Evolutionary conservation across 441 rosid genomes (phyloP), one percentile per base, ranked within the genome.

Genomic region (Eutrema salsugineum): DNA sequence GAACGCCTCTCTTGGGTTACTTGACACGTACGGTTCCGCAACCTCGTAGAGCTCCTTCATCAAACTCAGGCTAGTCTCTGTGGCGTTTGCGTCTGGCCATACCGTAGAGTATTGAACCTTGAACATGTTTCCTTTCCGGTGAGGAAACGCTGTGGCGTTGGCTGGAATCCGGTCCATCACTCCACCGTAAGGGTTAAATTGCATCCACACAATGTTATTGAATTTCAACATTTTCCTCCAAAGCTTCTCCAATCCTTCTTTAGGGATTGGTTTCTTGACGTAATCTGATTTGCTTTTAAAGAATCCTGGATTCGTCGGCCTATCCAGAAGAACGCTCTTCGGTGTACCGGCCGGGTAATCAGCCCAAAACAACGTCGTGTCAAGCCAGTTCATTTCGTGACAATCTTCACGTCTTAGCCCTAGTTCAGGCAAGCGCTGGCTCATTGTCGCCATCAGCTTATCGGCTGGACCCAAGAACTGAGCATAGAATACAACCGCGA

Each of bases 251-350:
- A 90, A 51, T 1, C 64, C 94, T 2, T 76, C 54, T 77, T 82
- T 81, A 0, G 91, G 84, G 3, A 90, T 83, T 0, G 83, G 82
- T 27, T 70, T 54, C 35, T 53, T 78, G 11, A 90, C 87, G 11
- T 77, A 86, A 59, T 88, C 96, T 0, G 92, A 83, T 71, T 90
- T 90, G 12, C 85, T 87, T 47, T 90, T 90, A 77, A 88, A 86
- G 58, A 76, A 86, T 63, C 63, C 80, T 56, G 77, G 71, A 79
- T 80, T 86, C 6, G 77, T 35, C 0, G 89, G 82, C 47, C 84
- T 86, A 4, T 87, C 90, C 35, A 84, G 77, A 3, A 91, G 91
- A 9, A 89, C 55, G 10, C 82, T 89, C 0, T 83, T 82, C 0
- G 86, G 77, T 0, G 89, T 82, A 8, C 43, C 71, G 15, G 61